A percentile compares a stretch with the other conserved stretches of the same genome.
These are phyloP conservation scores for Austroboletus rostrupii DNA, from an alignment of 1,284 basidiomycete genomes.

Conservation along the genomic window DNA sequence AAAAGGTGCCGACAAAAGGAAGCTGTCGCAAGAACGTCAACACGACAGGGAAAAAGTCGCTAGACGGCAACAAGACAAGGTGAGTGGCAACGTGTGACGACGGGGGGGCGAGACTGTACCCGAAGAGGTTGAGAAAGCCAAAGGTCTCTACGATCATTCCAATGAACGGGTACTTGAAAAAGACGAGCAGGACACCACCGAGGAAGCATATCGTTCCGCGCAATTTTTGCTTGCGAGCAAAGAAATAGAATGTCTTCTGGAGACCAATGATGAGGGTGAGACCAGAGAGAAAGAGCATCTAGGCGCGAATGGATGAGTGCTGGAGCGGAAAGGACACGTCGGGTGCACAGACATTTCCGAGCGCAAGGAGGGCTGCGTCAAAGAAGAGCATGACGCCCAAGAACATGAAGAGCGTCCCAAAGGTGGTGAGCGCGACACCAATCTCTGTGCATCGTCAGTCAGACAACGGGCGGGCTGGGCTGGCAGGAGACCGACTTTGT, in stretches of 20 bases:
- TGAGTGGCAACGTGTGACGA: constrained; percentile 8
- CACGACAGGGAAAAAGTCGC: constrained; percentile 99
- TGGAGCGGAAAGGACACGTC: constrained; percentile 1
- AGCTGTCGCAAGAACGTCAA: constrained; percentile 94
- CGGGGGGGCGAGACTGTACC: no score
- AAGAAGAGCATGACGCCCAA: constrained; percentile 96
- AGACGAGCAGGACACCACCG: constrained; percentile 84
- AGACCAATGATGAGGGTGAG: constrained; percentile 94
- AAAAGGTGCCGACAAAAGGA: constrained; percentile 84
- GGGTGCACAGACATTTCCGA: constrained; percentile 74
- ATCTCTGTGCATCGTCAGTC: constrained; percentile 60
- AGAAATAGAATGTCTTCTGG: constrained; percentile 97
- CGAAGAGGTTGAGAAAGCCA: constrained; percentile 96
- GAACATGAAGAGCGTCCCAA: constrained; percentile 94
- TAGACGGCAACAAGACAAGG: constrained; percentile 33
- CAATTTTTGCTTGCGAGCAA: constrained; percentile 93
- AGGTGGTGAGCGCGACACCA: constrained; percentile 95
- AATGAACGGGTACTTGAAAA: constrained; percentile 88
- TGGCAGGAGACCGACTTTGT: constrained; percentile 46
- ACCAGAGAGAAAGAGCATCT: constrained; percentile 91
- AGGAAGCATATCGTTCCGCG: constrained; percentile 92
- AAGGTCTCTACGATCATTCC: constrained; percentile 94
- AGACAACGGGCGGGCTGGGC: not conserved
- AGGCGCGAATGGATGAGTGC: constrained; percentile 1
- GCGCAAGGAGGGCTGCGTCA: constrained; percentile 92